Evolutionary conservation across 495 filamentous ascomycete species (phyloP), one percentile per base, ranked within the genome.

Genomic region (Neurospora sublineolata): DNA sequence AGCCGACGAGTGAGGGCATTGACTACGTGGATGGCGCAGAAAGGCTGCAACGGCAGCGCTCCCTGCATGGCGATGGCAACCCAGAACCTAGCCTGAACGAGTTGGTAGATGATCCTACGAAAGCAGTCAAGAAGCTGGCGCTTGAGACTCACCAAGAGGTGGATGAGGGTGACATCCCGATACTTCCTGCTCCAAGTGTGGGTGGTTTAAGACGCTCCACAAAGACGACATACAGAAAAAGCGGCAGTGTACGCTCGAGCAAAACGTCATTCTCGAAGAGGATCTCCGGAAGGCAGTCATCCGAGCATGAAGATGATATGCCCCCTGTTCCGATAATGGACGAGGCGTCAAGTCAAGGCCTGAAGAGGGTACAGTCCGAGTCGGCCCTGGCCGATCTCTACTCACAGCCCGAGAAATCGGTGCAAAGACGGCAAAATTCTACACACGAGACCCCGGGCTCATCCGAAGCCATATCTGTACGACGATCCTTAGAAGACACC

Each of bases 21-120:
- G 86, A 88, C 36, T 97, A 95, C 78, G 84, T 88, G 70, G 94
- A 99, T 82, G 95, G 95, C 20, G 93, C 94, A 0, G 95, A 98
- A 67, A 86, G 89, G 73, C 80, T 97, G 46, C 91, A 93, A 74
- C 86, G 91, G 73, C 90, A 94, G 75, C 86, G 88, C 73, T 97
- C 93, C 3, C 81, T 86, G 37, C 82, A 82, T 41, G 78, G 83
- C 27, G 81, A 83, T 37, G 75, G 80, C n/a, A 81, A 77, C 7
- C 83, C 88, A 4, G 89, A 89, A 71, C 78, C 89, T 42, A 87
- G 88, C 75, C 83, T 98, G 64, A 92, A 94, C 76, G 87, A 86
- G 14, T 76, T 97, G 71, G 93, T 97, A 68, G 91, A 90, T 52
- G 93, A 98, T 79, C 90, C 93, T 3, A 84, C 86, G n/a, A 86